A percentile compares a stretch with the other conserved stretches of the same genome.
Conservation (phyloP, 2,329 filamentous ascomycete genomes). For the Fusarium sambucinum region DNA sequence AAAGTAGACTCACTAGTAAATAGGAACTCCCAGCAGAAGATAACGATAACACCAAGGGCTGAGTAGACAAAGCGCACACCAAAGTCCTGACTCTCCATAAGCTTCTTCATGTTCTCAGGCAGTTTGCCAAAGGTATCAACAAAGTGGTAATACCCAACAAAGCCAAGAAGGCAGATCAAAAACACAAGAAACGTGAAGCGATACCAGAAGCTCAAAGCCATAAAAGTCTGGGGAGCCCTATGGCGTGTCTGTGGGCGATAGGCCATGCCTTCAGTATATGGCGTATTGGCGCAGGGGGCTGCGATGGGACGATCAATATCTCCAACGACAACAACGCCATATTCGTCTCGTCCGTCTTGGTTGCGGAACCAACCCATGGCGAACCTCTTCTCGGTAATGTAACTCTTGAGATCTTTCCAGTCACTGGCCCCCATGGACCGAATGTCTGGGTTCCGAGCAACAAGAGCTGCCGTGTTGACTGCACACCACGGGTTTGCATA, state of each 20-base stretch:
- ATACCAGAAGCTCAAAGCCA: constrained; percentile 53
- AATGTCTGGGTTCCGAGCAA: constrained; percentile 37
- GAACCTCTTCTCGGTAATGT: constrained; percentile 31
- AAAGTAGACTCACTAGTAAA: constrained; percentile 52
- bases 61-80: constrained; percentile 60
- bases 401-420: constrained; percentile 28
- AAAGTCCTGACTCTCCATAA: constrained; percentile 57
- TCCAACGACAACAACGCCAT: constrained; percentile 31
- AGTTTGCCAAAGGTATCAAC: constrained; percentile 43
- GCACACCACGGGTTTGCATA: constrained; percentile 44
- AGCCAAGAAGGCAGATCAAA: constrained; percentile 50
- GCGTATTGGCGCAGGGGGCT: constrained; percentile 24
- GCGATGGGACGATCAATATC: constrained; percentile 5
- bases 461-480: constrained; percentile 35
- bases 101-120: constrained; percentile 48
- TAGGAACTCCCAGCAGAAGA: constrained; percentile 57
- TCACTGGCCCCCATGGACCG: constrained; percentile 27
- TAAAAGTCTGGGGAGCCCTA: constrained; percentile 49
- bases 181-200: constrained; percentile 51
- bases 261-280: constrained; percentile 15
- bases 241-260: constrained; percentile 18
- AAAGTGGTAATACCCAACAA: constrained; percentile 57
- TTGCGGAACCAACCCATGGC: constrained; percentile 32
- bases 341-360: constrained; percentile 28
- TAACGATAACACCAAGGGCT: constrained; percentile 55